Conservation (phyloP, 495 filamentous ascomycete species). For the Oidiodendron maius region DNA sequence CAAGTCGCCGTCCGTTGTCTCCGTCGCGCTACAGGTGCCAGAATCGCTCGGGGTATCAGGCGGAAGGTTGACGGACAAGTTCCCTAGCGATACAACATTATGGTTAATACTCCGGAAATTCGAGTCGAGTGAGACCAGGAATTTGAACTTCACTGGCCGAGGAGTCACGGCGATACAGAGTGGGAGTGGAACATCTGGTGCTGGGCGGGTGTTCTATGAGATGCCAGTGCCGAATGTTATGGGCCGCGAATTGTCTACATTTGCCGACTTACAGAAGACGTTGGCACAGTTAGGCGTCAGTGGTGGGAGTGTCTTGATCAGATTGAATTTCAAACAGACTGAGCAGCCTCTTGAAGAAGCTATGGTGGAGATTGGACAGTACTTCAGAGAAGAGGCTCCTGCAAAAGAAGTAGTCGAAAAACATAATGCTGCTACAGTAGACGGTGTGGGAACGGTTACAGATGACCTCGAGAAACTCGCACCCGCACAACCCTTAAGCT, state of each 20-base stretch:
- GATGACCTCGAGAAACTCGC: conserved; percentile 9
- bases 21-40: conserved; percentile 77
- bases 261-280: conserved; percentile 81
- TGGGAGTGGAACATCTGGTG: conserved; percentile 41
- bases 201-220: conserved; percentile 80
- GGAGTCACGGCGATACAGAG: conserved; percentile 53
- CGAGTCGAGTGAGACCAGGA: conserved; percentile 57
- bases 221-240: conserved; percentile 77
- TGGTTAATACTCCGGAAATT: conserved; percentile 88
- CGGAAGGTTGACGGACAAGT: conserved; percentile 70
- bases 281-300: conserved; percentile 83
- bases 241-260: conserved; percentile 66
- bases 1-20: conserved; percentile 74
- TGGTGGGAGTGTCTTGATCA: conserved; percentile 70
- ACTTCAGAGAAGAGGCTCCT: conserved; percentile 20
- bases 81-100: conserved; percentile 74
- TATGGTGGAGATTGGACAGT: conserved; percentile 62
- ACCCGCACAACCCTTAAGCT: background rate
- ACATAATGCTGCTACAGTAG: background rate
- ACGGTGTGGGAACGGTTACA: conserved; percentile 1
- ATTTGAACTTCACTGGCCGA: conserved; percentile 73
- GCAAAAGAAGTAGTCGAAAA: background rate
- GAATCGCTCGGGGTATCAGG: conserved; percentile 46
- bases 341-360: conserved; percentile 78
- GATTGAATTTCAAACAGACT: conserved; percentile 68